Evolutionary conservation across 305 asterid species (phyloP), one percentile per base, ranked within the genome.

Genomic region (Fraxinus baroniana): DNA sequence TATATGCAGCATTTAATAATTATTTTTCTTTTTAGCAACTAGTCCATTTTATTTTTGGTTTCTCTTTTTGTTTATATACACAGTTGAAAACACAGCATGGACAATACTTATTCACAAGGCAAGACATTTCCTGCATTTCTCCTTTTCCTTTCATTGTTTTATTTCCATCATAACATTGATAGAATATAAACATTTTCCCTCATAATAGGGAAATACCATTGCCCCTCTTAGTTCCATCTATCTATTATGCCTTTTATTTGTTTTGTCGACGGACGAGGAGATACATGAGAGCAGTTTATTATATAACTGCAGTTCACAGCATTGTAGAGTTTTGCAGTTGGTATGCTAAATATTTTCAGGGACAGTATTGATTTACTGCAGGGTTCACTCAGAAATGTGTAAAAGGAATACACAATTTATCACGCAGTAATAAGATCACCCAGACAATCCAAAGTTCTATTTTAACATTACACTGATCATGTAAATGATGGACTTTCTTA

Each of bases 401-500:
- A 4, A 28, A 26, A 3, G n/a, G 4, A 70, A 70, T 13, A 15
- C 22, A 70, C 13, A 5, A 28, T 70, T 70, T 12, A 12, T 26
- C 39, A 13, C 1, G 18, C 20, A 26, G 35, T 22, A 26, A 3
- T 12, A 68, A 28, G 22, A 28, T 5, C 4, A 30, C 10, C 74
- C 36, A 68, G 4, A 28, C 39, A 8, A 68, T 24, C 15, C 52
- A 57, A 77, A 22, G 22, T 79, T 74, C 80, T 77, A 39, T 75
- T 46, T 28, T 49, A 66, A 71, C 66, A 73, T 55, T 28, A 33
- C 32, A 33, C 7, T 36, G 78, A 78, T 55, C 20, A 79, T 30
- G 79, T 20, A 44, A 82, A 26, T 81, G 57, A 78, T 24, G 22
- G 70, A 44, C 52, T 78, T 18, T 89, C 98, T 92, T 91, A 96